A percentile compares a stretch with the other conserved stretches of the same genome.
Evolutionary conservation across 352 stramenopile genomes (phyloP).

Genomic region (Phytophthora multivora): DNA sequence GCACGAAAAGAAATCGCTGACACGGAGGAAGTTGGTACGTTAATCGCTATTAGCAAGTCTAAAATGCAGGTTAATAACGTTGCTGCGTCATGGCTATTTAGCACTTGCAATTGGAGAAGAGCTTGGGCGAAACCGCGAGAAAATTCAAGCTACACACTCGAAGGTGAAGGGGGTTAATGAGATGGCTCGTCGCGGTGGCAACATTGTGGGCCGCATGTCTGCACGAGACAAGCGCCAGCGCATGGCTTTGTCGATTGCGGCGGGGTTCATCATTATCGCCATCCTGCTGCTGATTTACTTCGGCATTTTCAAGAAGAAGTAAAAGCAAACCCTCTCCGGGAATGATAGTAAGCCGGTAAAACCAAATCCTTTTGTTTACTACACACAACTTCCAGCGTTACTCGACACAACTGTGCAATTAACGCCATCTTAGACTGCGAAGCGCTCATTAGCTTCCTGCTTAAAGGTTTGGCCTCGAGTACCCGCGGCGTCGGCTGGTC

Average conservation of each 20-base stretch:
- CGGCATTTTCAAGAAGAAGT: slow-evolving; percentile 88
- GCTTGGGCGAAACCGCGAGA: slow-evolving; percentile 83
- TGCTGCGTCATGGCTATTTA: slow-evolving; percentile 16
- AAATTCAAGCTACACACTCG: slow-evolving; percentile 80
- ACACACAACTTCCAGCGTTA: slow-evolving; percentile 1
- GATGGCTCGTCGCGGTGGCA: slow-evolving; percentile 80
- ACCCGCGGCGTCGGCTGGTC: slow-evolving; percentile 37
- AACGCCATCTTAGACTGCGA: slow-evolving; percentile 50
- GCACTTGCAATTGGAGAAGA: slow-evolving; percentile 85
- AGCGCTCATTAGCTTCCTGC: slow-evolving; percentile 63
- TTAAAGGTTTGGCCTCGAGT: slow-evolving; percentile 56
- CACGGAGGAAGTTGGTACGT: slow-evolving; percentile 86
- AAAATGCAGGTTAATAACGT: neutral
- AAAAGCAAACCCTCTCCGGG: slow-evolving; percentile 1
- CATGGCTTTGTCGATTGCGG: slow-evolving; percentile 68
- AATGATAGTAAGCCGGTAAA: slow-evolving; percentile 20
- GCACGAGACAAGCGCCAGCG: slow-evolving; percentile 84
- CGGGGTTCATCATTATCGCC: slow-evolving; percentile 79
- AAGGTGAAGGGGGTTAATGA: slow-evolving; percentile 89
- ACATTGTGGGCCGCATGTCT: slow-evolving; percentile 87
- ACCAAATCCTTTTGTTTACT: slow-evolving; percentile 31
- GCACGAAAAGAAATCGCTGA: slow-evolving; percentile 82
- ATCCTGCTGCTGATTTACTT: slow-evolving; percentile 90
- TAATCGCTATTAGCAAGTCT: neutral
- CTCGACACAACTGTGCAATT: neutral